phyloP scores from a whole-genome alignment of 768 basidiomycete species.

The Lanmaoa pseudosensibilis region DNA sequence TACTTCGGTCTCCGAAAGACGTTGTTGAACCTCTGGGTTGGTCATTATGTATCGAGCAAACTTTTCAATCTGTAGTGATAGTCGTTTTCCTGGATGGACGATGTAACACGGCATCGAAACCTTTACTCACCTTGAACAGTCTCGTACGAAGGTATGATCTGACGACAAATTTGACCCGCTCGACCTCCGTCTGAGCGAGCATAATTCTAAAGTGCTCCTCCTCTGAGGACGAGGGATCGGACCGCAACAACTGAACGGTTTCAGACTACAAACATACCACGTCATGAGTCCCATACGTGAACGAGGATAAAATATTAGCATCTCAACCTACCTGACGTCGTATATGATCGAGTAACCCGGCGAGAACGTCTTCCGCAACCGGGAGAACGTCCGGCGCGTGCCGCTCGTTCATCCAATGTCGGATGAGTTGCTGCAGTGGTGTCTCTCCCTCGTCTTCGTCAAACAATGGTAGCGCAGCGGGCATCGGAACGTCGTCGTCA shows the following conservation, averaged over 20 bases:
- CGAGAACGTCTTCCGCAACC: slow-evolving; percentile 67
- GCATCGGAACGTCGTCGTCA: slow-evolving; percentile 31
- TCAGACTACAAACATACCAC: slow-evolving; percentile 53
- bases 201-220: slow-evolving; percentile 93
- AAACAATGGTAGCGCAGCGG: slow-evolving; percentile 25
- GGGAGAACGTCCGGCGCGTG: slow-evolving; percentile 79
- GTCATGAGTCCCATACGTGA: background rate
- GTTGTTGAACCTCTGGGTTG: slow-evolving; percentile 70
- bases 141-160: slow-evolving; percentile 86
- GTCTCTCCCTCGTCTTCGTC: slow-evolving; percentile 49
- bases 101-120: background rate
- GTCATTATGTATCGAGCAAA: slow-evolving; percentile 77
- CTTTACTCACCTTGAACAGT: slow-evolving; percentile 69
- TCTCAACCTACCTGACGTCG: slow-evolving; percentile 68
- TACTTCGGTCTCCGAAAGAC: slow-evolving; percentile 80
- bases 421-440: slow-evolving; percentile 65
- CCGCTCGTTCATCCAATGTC: slow-evolving; percentile 86
- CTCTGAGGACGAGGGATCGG: slow-evolving; percentile 82
- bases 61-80: slow-evolving; percentile 70
- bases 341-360: slow-evolving; percentile 69
- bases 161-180: slow-evolving; percentile 90
- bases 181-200: slow-evolving; percentile 92
- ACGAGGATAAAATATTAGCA: background rate
- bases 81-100: background rate
- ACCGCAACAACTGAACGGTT: slow-evolving; percentile 70